Conservation (phyloP, 768 basidiomycete species). For the Xanthoconium purpureum region DNA sequence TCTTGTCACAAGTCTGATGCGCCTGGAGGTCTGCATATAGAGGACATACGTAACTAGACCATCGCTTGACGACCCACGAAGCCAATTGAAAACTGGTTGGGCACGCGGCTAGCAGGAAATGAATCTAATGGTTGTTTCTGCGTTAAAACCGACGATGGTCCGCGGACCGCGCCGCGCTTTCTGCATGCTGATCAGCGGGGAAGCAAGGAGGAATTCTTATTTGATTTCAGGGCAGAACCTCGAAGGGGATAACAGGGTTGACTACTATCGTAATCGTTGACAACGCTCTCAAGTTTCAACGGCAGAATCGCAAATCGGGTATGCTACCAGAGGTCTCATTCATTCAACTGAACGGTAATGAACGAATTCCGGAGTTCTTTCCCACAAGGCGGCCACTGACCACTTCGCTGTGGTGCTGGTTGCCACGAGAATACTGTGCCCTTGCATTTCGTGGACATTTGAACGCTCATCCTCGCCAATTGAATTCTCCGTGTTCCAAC, state of each 20-base stretch:
- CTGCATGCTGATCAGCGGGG: not conserved
- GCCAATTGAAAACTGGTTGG: not conserved
- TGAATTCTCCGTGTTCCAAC: slow-evolving; percentile 12
- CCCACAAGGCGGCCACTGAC: not conserved
- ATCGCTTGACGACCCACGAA: not conserved
- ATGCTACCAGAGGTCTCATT: not conserved
- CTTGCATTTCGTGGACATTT: not conserved
- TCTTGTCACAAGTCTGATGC: not conserved
- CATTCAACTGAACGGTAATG: not conserved
- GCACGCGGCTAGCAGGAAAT: not conserved
- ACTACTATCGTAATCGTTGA: slow-evolving; percentile 8
- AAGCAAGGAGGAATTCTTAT: not conserved
- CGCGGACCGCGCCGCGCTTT: not conserved
- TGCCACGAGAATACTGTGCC: not conserved
- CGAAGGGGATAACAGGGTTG: not conserved
- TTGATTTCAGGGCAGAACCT: slow-evolving; percentile 5
- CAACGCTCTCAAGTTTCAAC: slow-evolving; percentile 12
- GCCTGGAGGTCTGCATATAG: not conserved
- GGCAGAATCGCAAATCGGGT: not conserved
- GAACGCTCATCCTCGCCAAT: not conserved
- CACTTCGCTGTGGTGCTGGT: not conserved
- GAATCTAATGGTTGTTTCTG: not conserved
- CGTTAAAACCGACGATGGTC: not conserved
- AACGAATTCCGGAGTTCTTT: not conserved
- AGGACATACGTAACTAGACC: not conserved